Base-by-base conservation (phyloP, 768 basidiomycete species). In the Amylocystis lapponica region DNA sequence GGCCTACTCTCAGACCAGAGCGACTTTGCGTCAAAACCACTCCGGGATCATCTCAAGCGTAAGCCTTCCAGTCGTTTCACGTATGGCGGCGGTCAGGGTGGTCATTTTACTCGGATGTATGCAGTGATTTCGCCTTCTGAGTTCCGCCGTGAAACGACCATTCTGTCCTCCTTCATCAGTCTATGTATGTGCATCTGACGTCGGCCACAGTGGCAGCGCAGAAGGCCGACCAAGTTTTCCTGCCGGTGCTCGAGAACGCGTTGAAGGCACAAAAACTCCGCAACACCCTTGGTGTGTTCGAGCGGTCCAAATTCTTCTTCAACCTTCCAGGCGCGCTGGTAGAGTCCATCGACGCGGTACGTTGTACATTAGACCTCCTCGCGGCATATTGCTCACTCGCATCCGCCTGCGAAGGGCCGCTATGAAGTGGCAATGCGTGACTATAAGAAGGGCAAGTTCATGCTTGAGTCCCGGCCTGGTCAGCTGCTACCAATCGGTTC, bases 231-330 rank as follows among this genome's bases (percentile, higher is more conserved):
- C 90, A 94, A 55, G 90, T 98, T 4, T 98, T 96, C 62, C 75
- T 97, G 2, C 96, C 96, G 2, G 89, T 97, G 22, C 73, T 99
- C 31, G 95, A 98, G 60, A 97, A 97, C 50, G 81, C 93, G 3
- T 83, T 89, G 25, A 98, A 97, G 59, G 92, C 95, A 12, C 83
- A 91, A 57, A 90, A 93, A 61, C 69, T 99, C 4, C 83, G 89
- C 27, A 89, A 86, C 0, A 97, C 96, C 0, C 78, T 98, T 5
- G 86, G 90, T 26, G 90, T 98, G 16, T 97, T 99, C 51, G 95
- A 98, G 53, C 78, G 92, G 32, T 94, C 90, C 39, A 95, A 94
- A 56, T 99, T 97, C 74, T 90, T 98, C 64, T 98, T 98, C 75
- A 97, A 95, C 56, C 75, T 99, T n/a, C 95, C 96, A 0, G 84